Conservation (phyloP, 257 asterid species). For the Jasminum sambac region DNA sequence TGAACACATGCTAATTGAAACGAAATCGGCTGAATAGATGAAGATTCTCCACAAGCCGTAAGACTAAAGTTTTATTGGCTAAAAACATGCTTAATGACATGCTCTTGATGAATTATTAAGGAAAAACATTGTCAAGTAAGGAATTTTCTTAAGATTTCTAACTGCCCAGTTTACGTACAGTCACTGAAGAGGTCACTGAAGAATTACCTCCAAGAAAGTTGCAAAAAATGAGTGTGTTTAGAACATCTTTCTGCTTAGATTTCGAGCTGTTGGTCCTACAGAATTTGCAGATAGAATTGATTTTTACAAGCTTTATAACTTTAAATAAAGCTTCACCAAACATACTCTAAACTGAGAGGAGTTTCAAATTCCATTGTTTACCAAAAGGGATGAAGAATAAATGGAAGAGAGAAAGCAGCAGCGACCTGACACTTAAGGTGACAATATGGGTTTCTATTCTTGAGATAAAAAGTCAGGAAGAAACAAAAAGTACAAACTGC, state of each 20-base stretch:
- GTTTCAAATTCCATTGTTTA: not conserved
- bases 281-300: not conserved
- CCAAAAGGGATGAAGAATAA: conserved; percentile 2
- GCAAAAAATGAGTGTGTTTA: not conserved
- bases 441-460: not conserved
- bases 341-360: not conserved
- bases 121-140: not conserved
- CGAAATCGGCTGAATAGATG: not conserved
- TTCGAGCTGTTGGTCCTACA: not conserved
- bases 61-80: not conserved
- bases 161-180: not conserved
- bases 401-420: not conserved
- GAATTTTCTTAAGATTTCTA: not conserved
- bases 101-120: not conserved
- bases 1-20: no score
- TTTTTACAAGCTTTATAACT: not conserved
- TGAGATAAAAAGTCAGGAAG: not conserved
- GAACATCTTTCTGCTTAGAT: no score
- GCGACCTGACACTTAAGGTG: not conserved
- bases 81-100: not conserved
- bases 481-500: not conserved
- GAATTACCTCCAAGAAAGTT: not conserved
- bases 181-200: no score
- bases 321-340: not conserved
- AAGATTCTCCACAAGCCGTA: not conserved